These are phyloP conservation scores for Metarhizium robertsii DNA, from an alignment of 2,329 filamentous ascomycete genomes.

Conservation along the genomic window DNA sequence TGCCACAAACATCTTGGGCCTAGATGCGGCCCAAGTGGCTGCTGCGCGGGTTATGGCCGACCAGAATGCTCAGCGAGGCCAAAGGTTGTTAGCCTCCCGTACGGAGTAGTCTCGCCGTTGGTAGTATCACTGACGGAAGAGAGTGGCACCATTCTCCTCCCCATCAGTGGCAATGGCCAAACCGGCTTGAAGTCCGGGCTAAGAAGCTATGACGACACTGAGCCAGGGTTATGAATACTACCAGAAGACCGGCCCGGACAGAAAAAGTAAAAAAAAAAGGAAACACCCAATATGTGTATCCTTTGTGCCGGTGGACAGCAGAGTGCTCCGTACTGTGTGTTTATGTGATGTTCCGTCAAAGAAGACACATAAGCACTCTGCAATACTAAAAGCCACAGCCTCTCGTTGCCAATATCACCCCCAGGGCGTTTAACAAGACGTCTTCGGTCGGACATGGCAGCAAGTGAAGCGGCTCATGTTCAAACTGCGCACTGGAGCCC, in stretches of 20 bases:
- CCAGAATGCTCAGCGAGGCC: neutral
- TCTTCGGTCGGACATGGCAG: too few relatives aligned
- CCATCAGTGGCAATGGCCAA: neutral
- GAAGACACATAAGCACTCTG: too few relatives aligned
- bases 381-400: too few relatives aligned
- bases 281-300: too few relatives aligned
- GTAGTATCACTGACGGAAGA: neutral
- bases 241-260: neutral
- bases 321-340: too few relatives aligned
- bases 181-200: too few relatives aligned
- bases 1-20: neutral
- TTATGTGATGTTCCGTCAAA: too few relatives aligned
- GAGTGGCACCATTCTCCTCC: neutral
- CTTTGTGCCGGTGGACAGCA: too few relatives aligned
- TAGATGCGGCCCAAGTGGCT: neutral
- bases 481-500: neutral
- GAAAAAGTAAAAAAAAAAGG: neutral
- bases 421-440: too few relatives aligned
- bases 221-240: neutral
- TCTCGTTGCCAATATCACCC: too few relatives aligned
- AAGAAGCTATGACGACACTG: conserved; percentile 1
- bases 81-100: too few relatives aligned
- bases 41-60: neutral
- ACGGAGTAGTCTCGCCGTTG: too few relatives aligned
- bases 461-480: neutral